These are phyloP conservation scores for Suhomyces anneliseae DNA, from an alignment of 1,139 yeast genomes.

Conservation along the genomic window DNA sequence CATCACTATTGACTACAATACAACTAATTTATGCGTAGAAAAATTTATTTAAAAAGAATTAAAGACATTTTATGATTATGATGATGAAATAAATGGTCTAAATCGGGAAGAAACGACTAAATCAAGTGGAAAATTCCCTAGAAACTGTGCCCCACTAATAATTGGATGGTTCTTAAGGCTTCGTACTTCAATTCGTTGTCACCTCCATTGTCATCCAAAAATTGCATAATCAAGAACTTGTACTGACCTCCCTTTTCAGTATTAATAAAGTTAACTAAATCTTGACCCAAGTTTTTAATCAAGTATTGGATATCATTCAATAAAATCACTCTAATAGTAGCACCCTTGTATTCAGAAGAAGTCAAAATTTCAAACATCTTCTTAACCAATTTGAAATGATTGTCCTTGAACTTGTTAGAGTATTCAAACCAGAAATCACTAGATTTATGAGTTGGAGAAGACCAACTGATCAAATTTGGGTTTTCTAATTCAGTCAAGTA, in stretches of 20 bases:
- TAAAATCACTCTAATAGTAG: slow-evolving; percentile 36
- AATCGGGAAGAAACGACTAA: background rate
- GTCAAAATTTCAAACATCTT: slow-evolving; percentile 43
- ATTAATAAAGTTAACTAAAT: slow-evolving; percentile 70
- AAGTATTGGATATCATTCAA: slow-evolving; percentile 56
- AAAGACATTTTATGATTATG: slow-evolving; percentile 1
- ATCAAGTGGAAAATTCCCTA: slow-evolving; percentile 10
- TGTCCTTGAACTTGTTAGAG: slow-evolving; percentile 69
- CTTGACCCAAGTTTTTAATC: slow-evolving; percentile 50
- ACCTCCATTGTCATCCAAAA: slow-evolving; percentile 65
- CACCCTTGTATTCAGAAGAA: slow-evolving; percentile 19
- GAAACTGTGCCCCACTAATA: slow-evolving; percentile 70
- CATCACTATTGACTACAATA: too few relatives aligned
- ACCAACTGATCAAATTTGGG: slow-evolving; percentile 76
- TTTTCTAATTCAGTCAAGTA: slow-evolving; percentile 82
- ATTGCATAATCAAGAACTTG: slow-evolving; percentile 76
- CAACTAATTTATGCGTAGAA: background rate
- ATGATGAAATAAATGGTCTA: background rate
- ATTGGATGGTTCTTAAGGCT: slow-evolving; percentile 92
- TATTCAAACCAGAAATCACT: slow-evolving; percentile 90
- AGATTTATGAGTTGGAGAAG: slow-evolving; percentile 85
- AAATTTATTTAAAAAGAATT: slow-evolving; percentile 3
- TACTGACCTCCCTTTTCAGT: slow-evolving; percentile 56
- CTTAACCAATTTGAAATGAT: slow-evolving; percentile 71
- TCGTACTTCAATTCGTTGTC: slow-evolving; percentile 91